These are phyloP conservation scores for Thermothielavioides terrestris DNA, from an alignment of 495 filamentous ascomycete species.

Conservation along the genomic window DNA sequence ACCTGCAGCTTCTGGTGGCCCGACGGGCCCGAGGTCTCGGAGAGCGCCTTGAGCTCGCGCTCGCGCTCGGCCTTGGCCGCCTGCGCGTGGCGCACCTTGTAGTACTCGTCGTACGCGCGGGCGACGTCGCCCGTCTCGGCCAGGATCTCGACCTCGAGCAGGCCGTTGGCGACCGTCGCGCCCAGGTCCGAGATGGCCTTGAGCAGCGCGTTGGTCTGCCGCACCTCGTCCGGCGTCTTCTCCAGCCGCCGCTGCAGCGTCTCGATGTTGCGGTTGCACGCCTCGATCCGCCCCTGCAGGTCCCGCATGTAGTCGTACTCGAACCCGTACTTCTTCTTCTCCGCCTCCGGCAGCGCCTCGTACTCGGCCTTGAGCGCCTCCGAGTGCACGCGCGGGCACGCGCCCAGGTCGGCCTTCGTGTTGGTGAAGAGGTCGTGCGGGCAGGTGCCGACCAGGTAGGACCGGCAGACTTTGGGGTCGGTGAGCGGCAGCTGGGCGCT, in stretches of 20 bases:
- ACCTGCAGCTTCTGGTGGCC: slow-evolving; percentile 98
- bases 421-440: slow-evolving; percentile 99
- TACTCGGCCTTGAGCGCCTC: slow-evolving; percentile 85
- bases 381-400: slow-evolving; percentile 82
- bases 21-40: slow-evolving; percentile 80
- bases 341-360: slow-evolving; percentile 53
- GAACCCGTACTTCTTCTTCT: slow-evolving; percentile 76
- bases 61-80: slow-evolving; percentile 77
- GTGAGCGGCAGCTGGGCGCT: slow-evolving; percentile 75
- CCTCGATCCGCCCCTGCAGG: slow-evolving; percentile 90
- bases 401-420: slow-evolving; percentile 94
- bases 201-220: slow-evolving; percentile 86
- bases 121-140: slow-evolving; percentile 74
- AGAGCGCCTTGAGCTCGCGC: slow-evolving; percentile 81
- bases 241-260: slow-evolving; percentile 81
- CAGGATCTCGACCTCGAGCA: slow-evolving; percentile 77
- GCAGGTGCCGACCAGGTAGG: slow-evolving; percentile 87
- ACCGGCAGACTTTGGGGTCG: slow-evolving; percentile 90
- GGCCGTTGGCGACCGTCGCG: slow-evolving; percentile 68
- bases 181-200: slow-evolving; percentile 81
- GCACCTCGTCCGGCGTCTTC: slow-evolving; percentile 96
- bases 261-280: slow-evolving; percentile 92
- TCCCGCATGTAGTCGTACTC: slow-evolving; percentile 95
- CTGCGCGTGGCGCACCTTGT: slow-evolving; percentile 71
- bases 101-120: slow-evolving; percentile 75